Base-by-base conservation (phyloP, 2,329 filamentous ascomycete genomes). In the Aspergillus novofumigatus region DNA sequence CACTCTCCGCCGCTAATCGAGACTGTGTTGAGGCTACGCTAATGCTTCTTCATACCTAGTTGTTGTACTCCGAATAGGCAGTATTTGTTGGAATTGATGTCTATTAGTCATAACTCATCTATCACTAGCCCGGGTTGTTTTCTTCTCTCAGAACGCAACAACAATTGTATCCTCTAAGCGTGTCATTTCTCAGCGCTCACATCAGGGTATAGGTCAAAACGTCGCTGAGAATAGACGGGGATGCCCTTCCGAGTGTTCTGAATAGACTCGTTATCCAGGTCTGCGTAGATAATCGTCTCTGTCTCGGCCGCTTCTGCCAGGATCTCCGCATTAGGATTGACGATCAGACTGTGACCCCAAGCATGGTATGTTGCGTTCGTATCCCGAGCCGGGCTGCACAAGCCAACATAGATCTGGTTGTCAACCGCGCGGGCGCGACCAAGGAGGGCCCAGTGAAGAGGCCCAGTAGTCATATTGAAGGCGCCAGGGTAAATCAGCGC, bases 161-260 rank as follows among this genome's bases (percentile, higher is more conserved):
- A 2, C 14, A 38, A 17, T 17, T 17, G 14, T 38, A 72, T 76
- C 29, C 65, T 72, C 6, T 80, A 54, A 32, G 10, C 17, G 23
- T 62, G 60, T 52, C 59, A 61, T 35, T 65, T 55, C 28, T 60
- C 87, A 67, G 83, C 75, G 67, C 86, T 92, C 32, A 99, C 86
- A 79, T 99, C 92, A 0, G 91, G 89, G 74, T 99, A 99, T 21
- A 99, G 89, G 74, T 99, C 94, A 72, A 96, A 99, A 64, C 94
- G 81, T 67, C 94, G 83, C 81, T 99, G 94, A 20, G 82, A 83
- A 67, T 87, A 86, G 53, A 97, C 80, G 2, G 94, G 94, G 64
- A 99, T 96, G 5, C 88, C 88, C 73, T 84, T 91, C 72, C 93
- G 84, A 49, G 87, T 85, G 75, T 90, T 86, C 55, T 86, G 84